phyloP scores from a whole-genome alignment of 2,329 filamentous ascomycete species.

The Fusarium concolor region DNA sequence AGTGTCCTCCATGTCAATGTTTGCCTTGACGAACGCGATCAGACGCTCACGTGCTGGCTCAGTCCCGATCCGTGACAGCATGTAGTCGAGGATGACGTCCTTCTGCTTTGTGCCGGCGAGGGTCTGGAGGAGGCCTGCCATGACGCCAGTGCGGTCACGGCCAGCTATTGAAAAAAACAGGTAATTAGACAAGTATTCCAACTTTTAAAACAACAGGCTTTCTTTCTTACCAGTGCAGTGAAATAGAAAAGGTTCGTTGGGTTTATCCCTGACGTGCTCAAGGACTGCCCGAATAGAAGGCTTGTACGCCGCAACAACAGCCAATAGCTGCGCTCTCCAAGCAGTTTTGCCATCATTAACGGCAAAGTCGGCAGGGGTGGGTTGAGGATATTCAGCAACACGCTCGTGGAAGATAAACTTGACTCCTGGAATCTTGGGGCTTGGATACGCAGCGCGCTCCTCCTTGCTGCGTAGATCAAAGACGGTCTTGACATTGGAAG shows the following conservation, averaged over 20 bases:
- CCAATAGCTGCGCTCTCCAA: slow-evolving; percentile 61
- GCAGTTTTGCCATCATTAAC: slow-evolving; percentile 58
- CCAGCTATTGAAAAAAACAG: slow-evolving; percentile 54
- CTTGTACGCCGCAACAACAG: slow-evolving; percentile 57
- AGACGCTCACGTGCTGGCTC: slow-evolving; percentile 64
- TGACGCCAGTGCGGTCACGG: slow-evolving; percentile 65
- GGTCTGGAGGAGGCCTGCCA: slow-evolving; percentile 62
- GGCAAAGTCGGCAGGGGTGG: slow-evolving; percentile 57
- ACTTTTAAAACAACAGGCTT: background rate
- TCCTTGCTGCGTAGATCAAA: slow-evolving; percentile 63
- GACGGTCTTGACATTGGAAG: slow-evolving; percentile 55
- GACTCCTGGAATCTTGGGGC: slow-evolving; percentile 58
- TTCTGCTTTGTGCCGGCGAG: slow-evolving; percentile 61
- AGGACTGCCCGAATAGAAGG: slow-evolving; percentile 59
- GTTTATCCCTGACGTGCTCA: slow-evolving; percentile 60
- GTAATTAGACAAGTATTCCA: background rate
- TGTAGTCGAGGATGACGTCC: slow-evolving; percentile 60
- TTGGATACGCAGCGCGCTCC: slow-evolving; percentile 58
- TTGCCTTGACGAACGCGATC: slow-evolving; percentile 55
- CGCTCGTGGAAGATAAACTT: slow-evolving; percentile 59
- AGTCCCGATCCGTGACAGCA: slow-evolving; percentile 65
- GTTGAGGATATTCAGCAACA: slow-evolving; percentile 50
- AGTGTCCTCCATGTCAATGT: slow-evolving; percentile 50
- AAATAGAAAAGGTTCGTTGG: slow-evolving; percentile 60
- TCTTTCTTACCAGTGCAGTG: slow-evolving; percentile 64